Base-by-base conservation (phyloP, 176 grass and related monocot genomes). In the Echinochloa phyllopogon region DNA sequence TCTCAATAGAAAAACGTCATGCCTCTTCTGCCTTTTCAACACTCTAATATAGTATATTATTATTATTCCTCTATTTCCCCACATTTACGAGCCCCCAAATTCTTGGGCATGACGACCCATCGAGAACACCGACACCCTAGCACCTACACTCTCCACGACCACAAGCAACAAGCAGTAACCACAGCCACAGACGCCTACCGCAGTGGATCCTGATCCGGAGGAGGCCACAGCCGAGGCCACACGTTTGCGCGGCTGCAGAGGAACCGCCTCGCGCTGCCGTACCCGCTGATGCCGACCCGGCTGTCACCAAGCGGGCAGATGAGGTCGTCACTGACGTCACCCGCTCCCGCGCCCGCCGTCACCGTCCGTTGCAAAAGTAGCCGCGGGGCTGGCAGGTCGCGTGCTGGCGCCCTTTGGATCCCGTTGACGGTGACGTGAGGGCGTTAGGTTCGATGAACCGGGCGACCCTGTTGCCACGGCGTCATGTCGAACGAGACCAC, bases 281-380 rank as follows among this genome's bases (percentile, higher is more conserved):
- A 72, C 70, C 45, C 5, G 53, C 78, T 50, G 61, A 52, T 14
- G 45, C 61, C 8, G 45, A 64, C 59, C 6, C 20, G 6, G 40
- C 58, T 13, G 59, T 79, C 77, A 65, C 17, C 8, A 36, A 4
- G 0, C 0, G 48, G 0, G 1, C 0, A 3, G 64, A 50, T 83
- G 86, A 88, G 4, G 80, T 88, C 80, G 74, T 74, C 80, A 24
- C 4, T 88, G 86, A 73, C 80, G 18, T 39, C 74, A 72, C 20
- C 1, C 6, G 0, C 27, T 18, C 20, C n/a, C 81, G n/a, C 55
- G 42, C 59, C 53, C 13, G 29, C 47, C 76, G 45, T 64, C 79
- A 33, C 29, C 23, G 20, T 10, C 77, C 21, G 4, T 3, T 9
- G 58, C 58, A 3, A 0, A 68, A 33, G 29, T 33, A 2, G 29